Conservation (phyloP, 768 basidiomycete genomes). For the Phaeolepiota aurea region DNA sequence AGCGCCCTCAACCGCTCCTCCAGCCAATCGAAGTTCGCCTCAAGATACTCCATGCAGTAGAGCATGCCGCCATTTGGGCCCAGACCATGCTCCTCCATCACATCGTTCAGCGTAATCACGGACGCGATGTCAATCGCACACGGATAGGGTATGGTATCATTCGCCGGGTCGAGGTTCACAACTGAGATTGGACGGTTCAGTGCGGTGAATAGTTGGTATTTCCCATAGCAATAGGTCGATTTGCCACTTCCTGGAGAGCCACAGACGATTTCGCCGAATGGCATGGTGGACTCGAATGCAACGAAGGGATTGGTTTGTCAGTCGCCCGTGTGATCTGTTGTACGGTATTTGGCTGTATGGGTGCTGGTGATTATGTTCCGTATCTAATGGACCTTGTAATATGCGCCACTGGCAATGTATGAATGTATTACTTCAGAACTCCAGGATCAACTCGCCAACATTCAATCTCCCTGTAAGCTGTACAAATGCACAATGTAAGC, state of each 20-base stretch:
- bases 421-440: too few relatives aligned
- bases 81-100: constrained; percentile 74
- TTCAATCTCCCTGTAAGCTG: too few relatives aligned
- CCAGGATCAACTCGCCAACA: too few relatives aligned
- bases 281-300: too few relatives aligned
- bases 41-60: constrained; percentile 95
- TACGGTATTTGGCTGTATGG: too few relatives aligned
- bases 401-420: too few relatives aligned
- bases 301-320: too few relatives aligned
- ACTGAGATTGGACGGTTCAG: constrained; percentile 80
- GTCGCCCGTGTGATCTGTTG: too few relatives aligned
- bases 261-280: constrained; percentile 83
- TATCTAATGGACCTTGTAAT: too few relatives aligned
- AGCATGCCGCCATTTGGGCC: constrained; percentile 97
- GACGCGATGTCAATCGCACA: constrained; percentile 80
- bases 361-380: too few relatives aligned
- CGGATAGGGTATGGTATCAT: constrained; percentile 83
- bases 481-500: too few relatives aligned
- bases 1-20: constrained; percentile 58
- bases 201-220: constrained; percentile 83
- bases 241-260: constrained; percentile 84
- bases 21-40: constrained; percentile 90
- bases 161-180: constrained; percentile 95
- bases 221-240: constrained; percentile 84
- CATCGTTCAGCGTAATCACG: constrained; percentile 81